A percentile compares a stretch with the other conserved stretches of the same genome.
These are phyloP conservation scores for Orobanche coerulescens DNA, from an alignment of 257 asterid genomes.

Conservation along the genomic window DNA sequence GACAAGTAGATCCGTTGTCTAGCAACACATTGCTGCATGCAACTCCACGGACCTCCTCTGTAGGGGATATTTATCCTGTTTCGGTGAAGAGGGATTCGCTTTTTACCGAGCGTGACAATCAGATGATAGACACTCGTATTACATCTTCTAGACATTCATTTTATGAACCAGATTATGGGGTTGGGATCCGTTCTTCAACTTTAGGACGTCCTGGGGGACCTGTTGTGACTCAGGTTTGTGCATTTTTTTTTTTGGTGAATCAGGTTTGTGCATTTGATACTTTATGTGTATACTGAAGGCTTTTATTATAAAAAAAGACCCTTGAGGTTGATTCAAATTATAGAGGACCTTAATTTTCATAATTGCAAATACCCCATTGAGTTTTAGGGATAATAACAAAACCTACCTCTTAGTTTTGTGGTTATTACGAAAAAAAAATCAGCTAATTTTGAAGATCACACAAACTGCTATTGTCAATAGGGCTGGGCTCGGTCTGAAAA, in stretches of 20 bases:
- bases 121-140: constrained; percentile 38
- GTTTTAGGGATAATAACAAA: too few relatives aligned
- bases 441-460: too few relatives aligned
- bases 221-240: constrained; percentile 71
- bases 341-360: neutral
- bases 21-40: constrained; percentile 39
- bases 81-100: constrained; percentile 48
- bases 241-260: constrained; percentile 44
- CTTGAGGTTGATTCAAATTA: neutral
- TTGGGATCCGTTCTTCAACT: constrained; percentile 44
- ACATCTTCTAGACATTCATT: constrained; percentile 42
- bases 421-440: too few relatives aligned
- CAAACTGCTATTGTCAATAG: too few relatives aligned
- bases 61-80: constrained; percentile 42
- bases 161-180: constrained; percentile 56
- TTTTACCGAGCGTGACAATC: constrained; percentile 47
- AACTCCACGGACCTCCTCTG: constrained; percentile 34
- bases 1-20: constrained; percentile 50
- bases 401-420: too few relatives aligned
- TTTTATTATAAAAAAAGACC: neutral
- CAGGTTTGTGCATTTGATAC: constrained; percentile 45
- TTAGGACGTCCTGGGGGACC: constrained; percentile 54
- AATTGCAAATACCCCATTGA: too few relatives aligned
- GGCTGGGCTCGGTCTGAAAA: too few relatives aligned
- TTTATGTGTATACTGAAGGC: neutral